Evolutionary conservation across 176 grass and related monocot genomes (phyloP), one percentile per base, ranked within the genome.

Genomic region (Urochloa ruziziensis): DNA sequence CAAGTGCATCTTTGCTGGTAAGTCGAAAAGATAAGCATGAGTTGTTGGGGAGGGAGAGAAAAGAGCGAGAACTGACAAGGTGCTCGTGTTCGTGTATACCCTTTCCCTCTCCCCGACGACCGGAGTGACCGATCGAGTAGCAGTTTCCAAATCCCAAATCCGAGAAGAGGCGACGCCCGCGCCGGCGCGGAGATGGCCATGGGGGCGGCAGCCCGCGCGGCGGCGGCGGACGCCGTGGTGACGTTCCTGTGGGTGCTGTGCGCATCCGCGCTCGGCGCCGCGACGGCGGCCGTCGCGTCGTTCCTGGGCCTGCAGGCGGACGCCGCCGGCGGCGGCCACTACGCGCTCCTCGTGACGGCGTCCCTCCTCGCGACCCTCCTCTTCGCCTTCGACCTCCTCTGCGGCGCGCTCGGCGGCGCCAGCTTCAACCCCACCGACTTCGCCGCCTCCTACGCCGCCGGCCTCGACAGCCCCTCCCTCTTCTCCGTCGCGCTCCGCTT

Each of bases 351-450:
- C 61, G 43, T 66, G 42, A 80, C 77, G 29, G 58, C 89, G 74
- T 74, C 83, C 21, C 56, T 91, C 83, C 70, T 91, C 62, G 52
- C 80, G 64, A 8, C 62, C 7, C 75, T 94, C 46, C 86, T 94
- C 64, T 74, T 89, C 86, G 6, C 67, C 82, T 91, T 94, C 80
- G 84, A 75, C 44, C 51, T 72, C 75, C 67, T 94, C 56, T 73
- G 83, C 68, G 83, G 72, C 54, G 80, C 70, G 12, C 29, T 89
- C 12, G 86, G 92, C 25, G 89, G 92, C 35, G 92, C 92, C 57
- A 91, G 86, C 70, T 94, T 94, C 63, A 91, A 91, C 58, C 92
- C 92, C 30, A 89, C 92, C 0, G 92, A 48, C 39, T 64, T 85
- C 54, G 89, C 89, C 48, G 89, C 92, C 4, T 91, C 89, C 89